Conservation (phyloP, 2,329 filamentous ascomycete species). For the Fusarium sp. region DNA sequence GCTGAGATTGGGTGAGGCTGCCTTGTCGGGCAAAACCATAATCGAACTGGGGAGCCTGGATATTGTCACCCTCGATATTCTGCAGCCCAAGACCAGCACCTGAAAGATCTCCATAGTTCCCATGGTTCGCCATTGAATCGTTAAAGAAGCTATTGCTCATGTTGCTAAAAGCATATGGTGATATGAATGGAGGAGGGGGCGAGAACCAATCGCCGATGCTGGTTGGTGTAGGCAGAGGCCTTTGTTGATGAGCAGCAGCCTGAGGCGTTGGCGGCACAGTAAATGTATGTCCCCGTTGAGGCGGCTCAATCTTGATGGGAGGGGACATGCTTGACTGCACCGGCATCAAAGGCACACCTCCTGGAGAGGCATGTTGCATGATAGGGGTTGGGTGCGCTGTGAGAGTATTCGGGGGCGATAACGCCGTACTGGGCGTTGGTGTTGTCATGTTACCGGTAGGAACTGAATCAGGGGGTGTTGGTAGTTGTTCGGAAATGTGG, state of each 20-base stretch:
- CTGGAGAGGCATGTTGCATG: conserved; percentile 45
- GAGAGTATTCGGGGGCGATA: conserved; percentile 52
- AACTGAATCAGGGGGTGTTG: conserved; percentile 58
- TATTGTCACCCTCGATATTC: conserved; percentile 42
- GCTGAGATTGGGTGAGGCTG: conserved; percentile 80
- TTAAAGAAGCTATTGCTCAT: conserved; percentile 56
- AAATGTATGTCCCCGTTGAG: conserved; percentile 48
- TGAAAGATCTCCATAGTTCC: conserved; percentile 45
- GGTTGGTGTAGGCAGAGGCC: conserved; percentile 53
- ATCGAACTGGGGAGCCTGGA: conserved; percentile 42
- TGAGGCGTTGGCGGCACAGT: conserved; percentile 53
- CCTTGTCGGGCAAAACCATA: conserved; percentile 65
- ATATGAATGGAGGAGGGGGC: conserved; percentile 61
- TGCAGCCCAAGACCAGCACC: conserved; percentile 48
- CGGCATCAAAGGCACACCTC: conserved; percentile 30
- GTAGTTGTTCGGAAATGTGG: conserved; percentile 49
- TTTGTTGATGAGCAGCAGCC: conserved; percentile 51
- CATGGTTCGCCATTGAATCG: conserved; percentile 44
- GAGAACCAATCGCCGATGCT: conserved; percentile 63
- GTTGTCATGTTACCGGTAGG: conserved; percentile 44
- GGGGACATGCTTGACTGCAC: conserved; percentile 48
- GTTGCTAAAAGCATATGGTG: conserved; percentile 59
- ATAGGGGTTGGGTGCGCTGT: conserved; percentile 46
- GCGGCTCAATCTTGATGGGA: conserved; percentile 41
- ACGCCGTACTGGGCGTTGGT: conserved; percentile 44